Conservation (phyloP, 441 rosid genomes). For the Erodium chrysanthum region DNA sequence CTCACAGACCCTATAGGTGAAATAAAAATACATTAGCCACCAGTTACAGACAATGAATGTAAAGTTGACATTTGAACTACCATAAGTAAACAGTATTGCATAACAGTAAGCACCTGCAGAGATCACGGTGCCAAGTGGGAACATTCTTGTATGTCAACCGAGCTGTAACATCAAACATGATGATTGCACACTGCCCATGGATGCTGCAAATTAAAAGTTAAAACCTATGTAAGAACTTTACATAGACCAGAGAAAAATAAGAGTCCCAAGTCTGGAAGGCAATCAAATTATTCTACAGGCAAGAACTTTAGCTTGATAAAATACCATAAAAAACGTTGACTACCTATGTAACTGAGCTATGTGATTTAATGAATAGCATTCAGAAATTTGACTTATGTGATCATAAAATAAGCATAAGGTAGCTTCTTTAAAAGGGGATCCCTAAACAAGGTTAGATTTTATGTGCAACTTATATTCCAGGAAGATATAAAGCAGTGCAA, state of each 20-base stretch:
- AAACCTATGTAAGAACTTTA: neutral
- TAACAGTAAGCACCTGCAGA: conserved; percentile 43
- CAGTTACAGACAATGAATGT: neutral
- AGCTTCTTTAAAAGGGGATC: neutral
- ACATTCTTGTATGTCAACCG: conserved; percentile 7
- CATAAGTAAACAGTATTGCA: neutral
- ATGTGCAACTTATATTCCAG: neutral
- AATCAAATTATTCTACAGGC: neutral
- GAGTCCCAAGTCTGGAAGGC: neutral
- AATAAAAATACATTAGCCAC: neutral
- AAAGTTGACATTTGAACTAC: neutral
- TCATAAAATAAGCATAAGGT: neutral
- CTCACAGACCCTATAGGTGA: conserved; percentile 53
- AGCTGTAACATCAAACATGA: conserved; percentile 6
- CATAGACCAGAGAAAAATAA: neutral
- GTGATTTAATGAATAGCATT: neutral
- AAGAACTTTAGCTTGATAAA: neutral
- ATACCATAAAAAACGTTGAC: neutral
- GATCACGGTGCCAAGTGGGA: conserved; percentile 72
- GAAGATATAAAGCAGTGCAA: neutral
- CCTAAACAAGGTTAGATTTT: neutral
- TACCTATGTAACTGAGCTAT: neutral
- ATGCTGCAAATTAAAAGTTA: conserved; percentile 40
- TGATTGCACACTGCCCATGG: conserved; percentile 81
- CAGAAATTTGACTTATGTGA: neutral